Evolutionary conservation across 495 filamentous ascomycete genomes (phyloP).

Genomic region (Lasiosphaeria hispida): DNA sequence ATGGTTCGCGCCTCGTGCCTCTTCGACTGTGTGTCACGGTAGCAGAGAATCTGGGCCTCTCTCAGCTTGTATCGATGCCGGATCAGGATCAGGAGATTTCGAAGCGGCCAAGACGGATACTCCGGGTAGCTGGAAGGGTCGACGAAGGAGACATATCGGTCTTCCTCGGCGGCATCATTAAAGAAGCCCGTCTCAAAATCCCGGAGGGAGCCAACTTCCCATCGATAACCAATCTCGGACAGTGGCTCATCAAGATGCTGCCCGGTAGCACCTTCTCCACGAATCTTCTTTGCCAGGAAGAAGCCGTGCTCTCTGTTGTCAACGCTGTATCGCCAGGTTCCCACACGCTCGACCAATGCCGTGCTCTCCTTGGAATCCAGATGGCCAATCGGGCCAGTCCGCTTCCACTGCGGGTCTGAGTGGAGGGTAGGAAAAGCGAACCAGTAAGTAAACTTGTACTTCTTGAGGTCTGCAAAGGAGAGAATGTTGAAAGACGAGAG

Average conservation of each 20-base stretch:
- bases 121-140: constrained; percentile 88
- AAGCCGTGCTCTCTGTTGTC: constrained; percentile 87
- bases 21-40: constrained; percentile 72
- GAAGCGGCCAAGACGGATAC: constrained; percentile 86
- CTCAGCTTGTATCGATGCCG: constrained; percentile 74
- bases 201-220: constrained; percentile 71
- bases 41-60: constrained; percentile 83
- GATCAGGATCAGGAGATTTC: constrained; percentile 86
- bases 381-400: constrained; percentile 42
- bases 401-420: constrained; percentile 78
- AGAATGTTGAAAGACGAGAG: constrained; percentile 83
- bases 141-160: constrained; percentile 80
- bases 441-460: constrained; percentile 91
- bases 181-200: constrained; percentile 90
- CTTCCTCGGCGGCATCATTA: constrained; percentile 58
- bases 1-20: constrained; percentile 78
- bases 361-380: constrained; percentile 67
- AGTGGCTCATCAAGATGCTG: constrained; percentile 33
- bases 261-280: constrained; percentile 35
- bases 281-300: constrained; percentile 80
- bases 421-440: constrained; percentile 92
- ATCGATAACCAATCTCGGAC: constrained; percentile 56
- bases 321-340: constrained; percentile 78
- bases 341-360: constrained; percentile 70
- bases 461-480: constrained; percentile 95